Base-by-base conservation (phyloP, 306 rosid genomes). In the Gleditsia sinensis region DNA sequence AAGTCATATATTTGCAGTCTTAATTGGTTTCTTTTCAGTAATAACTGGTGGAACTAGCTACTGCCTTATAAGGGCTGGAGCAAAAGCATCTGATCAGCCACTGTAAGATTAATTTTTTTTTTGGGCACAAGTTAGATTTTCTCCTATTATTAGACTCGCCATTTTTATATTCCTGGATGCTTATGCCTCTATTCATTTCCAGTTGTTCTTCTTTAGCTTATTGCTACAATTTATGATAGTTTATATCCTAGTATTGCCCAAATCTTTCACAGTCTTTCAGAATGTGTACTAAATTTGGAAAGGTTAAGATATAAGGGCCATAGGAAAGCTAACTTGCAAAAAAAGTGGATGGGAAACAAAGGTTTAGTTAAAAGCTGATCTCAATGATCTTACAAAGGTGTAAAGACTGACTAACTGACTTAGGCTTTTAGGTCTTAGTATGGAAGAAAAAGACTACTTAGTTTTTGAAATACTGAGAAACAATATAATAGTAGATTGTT, bases 31-130 rank as follows among this genome's bases (percentile, higher is more conserved):
- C 66, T 72, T 89, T 74, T 85, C 95, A 34, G 79, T 95, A 77
- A 57, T 81, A 67, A 80, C 91, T 37, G 91, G 97, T 63, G 97
- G 93, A 75, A 61, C 83, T 56, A 91, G 83, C 88, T 87, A 79
- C 72, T 86, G 95, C 82, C 90, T 91, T 51, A 87, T 82, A 67
- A 84, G 88, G 82, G 91, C 91, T 24, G 92, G 87, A 71, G 91
- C 95, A 86, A 87, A 81, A 65, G 86, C 87, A 75, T 91, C 93
- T 17, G 91, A 91, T 45, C 97, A 89, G 63, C 97, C 96, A 24
- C 43, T 92, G 97, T 92, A 88, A 84, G 96, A 80, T 61, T 37
- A 67, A 62, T 53, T 21, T 61, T 17, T 80, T 54, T 19, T 30
- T 23, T 64, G 37, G 37, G 36, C 14, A 7, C 43, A 21, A 40